phyloP scores from a whole-genome alignment of 345 rosid species.

The Salix exigua region DNA sequence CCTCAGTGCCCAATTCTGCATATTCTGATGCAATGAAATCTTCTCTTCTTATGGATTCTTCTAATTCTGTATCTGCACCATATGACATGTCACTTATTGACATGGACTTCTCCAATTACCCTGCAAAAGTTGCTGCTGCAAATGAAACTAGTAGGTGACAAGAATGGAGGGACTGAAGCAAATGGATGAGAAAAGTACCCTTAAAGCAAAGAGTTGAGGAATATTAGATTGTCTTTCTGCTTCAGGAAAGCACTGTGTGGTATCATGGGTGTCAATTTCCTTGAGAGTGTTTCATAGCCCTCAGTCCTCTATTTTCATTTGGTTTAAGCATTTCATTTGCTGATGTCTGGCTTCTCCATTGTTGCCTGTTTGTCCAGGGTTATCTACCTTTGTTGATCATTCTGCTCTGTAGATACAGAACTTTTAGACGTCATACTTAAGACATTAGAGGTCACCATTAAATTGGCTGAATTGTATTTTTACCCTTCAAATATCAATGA shows the following conservation, averaged over 20 bases:
- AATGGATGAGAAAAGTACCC: constrained; percentile 11
- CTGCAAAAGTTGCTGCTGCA: constrained; percentile 72
- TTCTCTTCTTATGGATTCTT: constrained; percentile 59
- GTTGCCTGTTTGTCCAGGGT: constrained; percentile 5
- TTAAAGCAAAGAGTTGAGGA: background rate
- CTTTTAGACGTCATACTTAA: background rate
- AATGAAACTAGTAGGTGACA: constrained; percentile 53
- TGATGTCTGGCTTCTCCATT: constrained; percentile 4
- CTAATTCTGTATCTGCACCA: constrained; percentile 45
- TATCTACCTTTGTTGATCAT: background rate
- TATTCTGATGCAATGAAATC: constrained; percentile 58
- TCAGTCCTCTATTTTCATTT: background rate
- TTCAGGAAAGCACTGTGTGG: constrained; percentile 17
- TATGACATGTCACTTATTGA: constrained; percentile 89
- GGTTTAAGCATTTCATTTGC: constrained; percentile 8
- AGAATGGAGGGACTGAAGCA: constrained; percentile 15
- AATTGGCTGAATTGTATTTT: background rate
- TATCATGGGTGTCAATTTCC: constrained; percentile 6
- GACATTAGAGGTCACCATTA: constrained; percentile 6
- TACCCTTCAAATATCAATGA: background rate
- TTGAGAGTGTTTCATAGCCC: constrained; percentile 1
- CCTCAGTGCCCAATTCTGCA: constrained; percentile 30
- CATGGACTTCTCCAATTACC: constrained; percentile 77
- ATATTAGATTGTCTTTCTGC: background rate
- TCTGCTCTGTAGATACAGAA: constrained; percentile 28